phyloP scores from a whole-genome alignment of 345 rosid genomes.

The Toxicodendron radicans region DNA sequence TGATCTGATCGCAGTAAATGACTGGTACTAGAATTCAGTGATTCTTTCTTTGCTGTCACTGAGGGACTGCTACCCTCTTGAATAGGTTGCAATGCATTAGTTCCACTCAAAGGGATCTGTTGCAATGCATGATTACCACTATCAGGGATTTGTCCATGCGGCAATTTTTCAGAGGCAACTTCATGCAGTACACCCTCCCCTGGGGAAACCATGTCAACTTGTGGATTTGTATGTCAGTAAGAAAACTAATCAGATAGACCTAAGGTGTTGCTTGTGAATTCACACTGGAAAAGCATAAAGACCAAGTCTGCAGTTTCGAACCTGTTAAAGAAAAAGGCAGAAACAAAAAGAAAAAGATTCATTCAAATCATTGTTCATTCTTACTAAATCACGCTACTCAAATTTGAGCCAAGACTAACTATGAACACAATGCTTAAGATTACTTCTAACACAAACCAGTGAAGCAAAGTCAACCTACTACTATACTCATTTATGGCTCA shows the following conservation, averaged over 20 bases:
- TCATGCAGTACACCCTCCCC: slow-evolving; percentile 37
- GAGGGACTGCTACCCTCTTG: slow-evolving; percentile 28
- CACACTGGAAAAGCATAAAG: neutral
- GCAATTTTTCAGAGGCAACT: slow-evolving; percentile 37
- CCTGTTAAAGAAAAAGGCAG: neutral
- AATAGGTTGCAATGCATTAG: slow-evolving; percentile 28
- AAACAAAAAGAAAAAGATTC: neutral
- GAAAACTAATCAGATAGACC: slow-evolving; percentile 20
- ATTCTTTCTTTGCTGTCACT: slow-evolving; percentile 28
- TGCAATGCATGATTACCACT: slow-evolving; percentile 27
- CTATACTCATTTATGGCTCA: too few species aligned
- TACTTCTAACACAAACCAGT: neutral
- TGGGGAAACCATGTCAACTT: slow-evolving; percentile 38
- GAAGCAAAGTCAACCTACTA: too few species aligned
- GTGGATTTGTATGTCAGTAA: slow-evolving; percentile 28
- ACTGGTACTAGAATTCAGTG: slow-evolving; percentile 24
- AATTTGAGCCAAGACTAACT: neutral
- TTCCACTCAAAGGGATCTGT: slow-evolving; percentile 28
- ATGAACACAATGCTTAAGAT: neutral
- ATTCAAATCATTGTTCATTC: neutral
- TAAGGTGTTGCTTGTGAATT: slow-evolving; percentile 8
- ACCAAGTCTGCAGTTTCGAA: slow-evolving; percentile 9
- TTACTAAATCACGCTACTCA: neutral
- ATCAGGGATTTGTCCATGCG: slow-evolving; percentile 27
- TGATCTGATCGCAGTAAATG: slow-evolving; percentile 29